Evolutionary conservation across 2,329 filamentous ascomycete genomes (phyloP).

Genomic region (Dactylella cylindrospora): DNA sequence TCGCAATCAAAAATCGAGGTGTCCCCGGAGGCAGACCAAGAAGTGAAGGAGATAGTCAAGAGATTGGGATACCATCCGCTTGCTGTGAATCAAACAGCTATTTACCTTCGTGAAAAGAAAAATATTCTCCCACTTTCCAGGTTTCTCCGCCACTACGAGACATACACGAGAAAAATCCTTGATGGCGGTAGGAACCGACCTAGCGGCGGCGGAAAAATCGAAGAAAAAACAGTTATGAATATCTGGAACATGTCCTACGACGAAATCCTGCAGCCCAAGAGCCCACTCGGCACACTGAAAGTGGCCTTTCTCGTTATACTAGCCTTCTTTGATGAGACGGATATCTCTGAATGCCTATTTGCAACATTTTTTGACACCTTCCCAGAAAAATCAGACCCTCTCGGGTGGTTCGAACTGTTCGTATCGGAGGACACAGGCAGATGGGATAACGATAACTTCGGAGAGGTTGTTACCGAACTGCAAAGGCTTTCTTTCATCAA

Average conservation of each 20-base stretch:
- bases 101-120: not conserved
- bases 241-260: conserved; percentile 5
- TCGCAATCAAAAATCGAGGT: not conserved
- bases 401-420: not conserved
- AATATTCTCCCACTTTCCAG: not conserved
- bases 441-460: not conserved
- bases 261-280: not conserved
- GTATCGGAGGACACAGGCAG: no score
- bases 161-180: not conserved
- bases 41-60: not conserved
- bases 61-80: not conserved
- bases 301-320: not conserved
- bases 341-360: conserved; percentile 2
- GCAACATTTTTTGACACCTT: not conserved
- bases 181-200: not conserved
- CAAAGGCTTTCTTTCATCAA: not conserved
- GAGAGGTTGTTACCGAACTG: not conserved
- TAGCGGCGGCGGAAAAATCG: not conserved
- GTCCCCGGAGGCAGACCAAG: no score
- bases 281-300: not conserved
- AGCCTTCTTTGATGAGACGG: conserved; percentile 1
- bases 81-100: not conserved
- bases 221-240: not conserved
- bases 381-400: not conserved
- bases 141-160: conserved; percentile 1